phyloP scores from a whole-genome alignment of 345 rosid species.

The Adansonia digitata region DNA sequence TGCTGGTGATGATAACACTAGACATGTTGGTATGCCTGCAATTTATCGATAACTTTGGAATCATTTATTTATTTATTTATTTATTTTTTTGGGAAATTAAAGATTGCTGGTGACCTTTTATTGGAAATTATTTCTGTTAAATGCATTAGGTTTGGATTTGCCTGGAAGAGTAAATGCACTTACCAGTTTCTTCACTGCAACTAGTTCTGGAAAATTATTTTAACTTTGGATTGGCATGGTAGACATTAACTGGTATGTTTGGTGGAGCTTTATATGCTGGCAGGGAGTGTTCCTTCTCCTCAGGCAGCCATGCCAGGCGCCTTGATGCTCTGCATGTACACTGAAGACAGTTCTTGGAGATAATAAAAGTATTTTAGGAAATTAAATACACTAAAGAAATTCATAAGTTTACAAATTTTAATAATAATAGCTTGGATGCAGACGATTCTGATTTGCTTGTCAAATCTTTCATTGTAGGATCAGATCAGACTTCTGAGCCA shows the following conservation, averaged over 20 bases:
- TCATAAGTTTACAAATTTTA: background rate
- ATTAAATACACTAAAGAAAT: background rate
- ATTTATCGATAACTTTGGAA: background rate
- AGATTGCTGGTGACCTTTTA: background rate
- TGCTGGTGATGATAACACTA: background rate
- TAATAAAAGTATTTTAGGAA: background rate
- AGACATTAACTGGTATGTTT: background rate
- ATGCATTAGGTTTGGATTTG: background rate
- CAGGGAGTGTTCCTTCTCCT: conserved; percentile 3
- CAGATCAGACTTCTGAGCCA: conserved; percentile 12
- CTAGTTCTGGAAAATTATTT: background rate
- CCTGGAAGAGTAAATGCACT: background rate
- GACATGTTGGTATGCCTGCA: background rate
- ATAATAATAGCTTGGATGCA: background rate
- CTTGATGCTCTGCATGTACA: background rate
- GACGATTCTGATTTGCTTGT: conserved; percentile 11
- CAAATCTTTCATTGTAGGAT: background rate
- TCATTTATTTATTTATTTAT: background rate
- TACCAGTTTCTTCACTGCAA: background rate
- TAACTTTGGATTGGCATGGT: background rate
- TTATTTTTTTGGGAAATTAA: background rate
- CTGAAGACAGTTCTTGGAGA: background rate
- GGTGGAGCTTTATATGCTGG: background rate
- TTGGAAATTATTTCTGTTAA: background rate
- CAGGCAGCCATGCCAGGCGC: background rate